Evolutionary conservation across 192 early-diverging fungal genomes (phyloP).

Genomic region (Coemansia sp.): DNA sequence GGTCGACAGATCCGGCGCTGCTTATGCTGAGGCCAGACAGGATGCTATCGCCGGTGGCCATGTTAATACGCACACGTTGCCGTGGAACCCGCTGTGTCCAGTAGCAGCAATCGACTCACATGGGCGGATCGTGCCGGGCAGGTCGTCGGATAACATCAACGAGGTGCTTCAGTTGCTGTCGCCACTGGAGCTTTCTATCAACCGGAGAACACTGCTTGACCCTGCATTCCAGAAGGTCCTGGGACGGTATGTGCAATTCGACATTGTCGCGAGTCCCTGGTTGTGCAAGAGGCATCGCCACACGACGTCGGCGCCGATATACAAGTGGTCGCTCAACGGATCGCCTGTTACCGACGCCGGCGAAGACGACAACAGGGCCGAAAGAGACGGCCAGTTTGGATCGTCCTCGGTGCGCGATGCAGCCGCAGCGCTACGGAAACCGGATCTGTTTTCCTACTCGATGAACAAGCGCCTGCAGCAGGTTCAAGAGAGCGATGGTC

Average conservation of each 20-base stretch:
- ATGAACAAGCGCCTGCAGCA: constrained; percentile 23
- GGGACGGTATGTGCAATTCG: constrained; percentile 35
- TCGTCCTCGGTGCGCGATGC: background rate
- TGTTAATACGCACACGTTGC: constrained; percentile 15
- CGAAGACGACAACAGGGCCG: background rate
- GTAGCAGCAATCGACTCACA: constrained; percentile 35
- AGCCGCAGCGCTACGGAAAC: background rate
- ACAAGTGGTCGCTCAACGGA: constrained; percentile 28
- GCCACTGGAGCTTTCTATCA: constrained; percentile 22
- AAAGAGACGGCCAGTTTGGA: constrained; percentile 7
- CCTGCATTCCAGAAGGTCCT: constrained; percentile 52
- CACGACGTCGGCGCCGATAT: constrained; percentile 12
- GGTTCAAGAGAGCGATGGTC: constrained; percentile 19
- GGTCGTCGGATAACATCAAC: constrained; percentile 41
- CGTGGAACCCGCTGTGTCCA: constrained; percentile 25
- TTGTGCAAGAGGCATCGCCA: constrained; percentile 30
- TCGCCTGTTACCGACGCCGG: background rate
- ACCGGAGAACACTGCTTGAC: constrained; percentile 34
- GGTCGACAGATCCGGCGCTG: constrained; percentile 4
- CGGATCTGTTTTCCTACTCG: background rate
- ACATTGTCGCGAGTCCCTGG: constrained; percentile 42
- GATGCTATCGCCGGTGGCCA: background rate
- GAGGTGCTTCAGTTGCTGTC: constrained; percentile 36
- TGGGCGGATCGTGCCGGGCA: constrained; percentile 24
- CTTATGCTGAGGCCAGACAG: constrained; percentile 1